Evolutionary conservation across 345 rosid species (phyloP).

Genomic region (Viola odorata): DNA sequence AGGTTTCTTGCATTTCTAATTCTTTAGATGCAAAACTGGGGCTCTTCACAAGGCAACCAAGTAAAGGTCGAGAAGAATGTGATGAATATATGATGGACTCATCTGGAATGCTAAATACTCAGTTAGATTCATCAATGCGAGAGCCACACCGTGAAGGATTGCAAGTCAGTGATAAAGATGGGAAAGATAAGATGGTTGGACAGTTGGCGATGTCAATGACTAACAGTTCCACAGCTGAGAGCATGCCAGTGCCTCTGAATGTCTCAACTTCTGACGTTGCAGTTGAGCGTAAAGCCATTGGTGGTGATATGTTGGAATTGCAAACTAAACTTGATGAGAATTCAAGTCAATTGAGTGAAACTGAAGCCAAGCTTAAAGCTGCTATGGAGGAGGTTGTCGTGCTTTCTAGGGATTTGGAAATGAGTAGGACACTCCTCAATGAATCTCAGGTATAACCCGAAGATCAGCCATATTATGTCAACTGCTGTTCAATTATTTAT

Average conservation of each 20-base stretch:
- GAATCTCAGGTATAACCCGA: constrained; percentile 80
- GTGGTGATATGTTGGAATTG: constrained; percentile 48
- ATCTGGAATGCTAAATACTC: constrained; percentile 58
- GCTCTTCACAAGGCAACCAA: constrained; percentile 50
- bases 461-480: not conserved
- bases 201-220: constrained; percentile 63
- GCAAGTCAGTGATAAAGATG: constrained; percentile 45
- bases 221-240: constrained; percentile 88
- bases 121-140: constrained; percentile 77
- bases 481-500: not conserved
- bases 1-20: constrained; percentile 82
- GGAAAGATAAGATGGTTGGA: constrained; percentile 53
- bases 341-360: constrained; percentile 53
- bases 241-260: constrained; percentile 48
- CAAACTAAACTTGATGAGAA: constrained; percentile 54
- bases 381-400: constrained; percentile 63
- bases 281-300: constrained; percentile 33
- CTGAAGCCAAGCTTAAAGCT: constrained; percentile 58
- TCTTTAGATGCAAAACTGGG: constrained; percentile 46
- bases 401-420: constrained; percentile 70
- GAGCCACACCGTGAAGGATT: constrained; percentile 66
- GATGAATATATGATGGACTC: constrained; percentile 98
- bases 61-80: constrained; percentile 77
- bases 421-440: constrained; percentile 69
- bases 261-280: constrained; percentile 35